phyloP scores from a whole-genome alignment of 495 filamentous ascomycete genomes.

The Xylaria telfairii region DNA sequence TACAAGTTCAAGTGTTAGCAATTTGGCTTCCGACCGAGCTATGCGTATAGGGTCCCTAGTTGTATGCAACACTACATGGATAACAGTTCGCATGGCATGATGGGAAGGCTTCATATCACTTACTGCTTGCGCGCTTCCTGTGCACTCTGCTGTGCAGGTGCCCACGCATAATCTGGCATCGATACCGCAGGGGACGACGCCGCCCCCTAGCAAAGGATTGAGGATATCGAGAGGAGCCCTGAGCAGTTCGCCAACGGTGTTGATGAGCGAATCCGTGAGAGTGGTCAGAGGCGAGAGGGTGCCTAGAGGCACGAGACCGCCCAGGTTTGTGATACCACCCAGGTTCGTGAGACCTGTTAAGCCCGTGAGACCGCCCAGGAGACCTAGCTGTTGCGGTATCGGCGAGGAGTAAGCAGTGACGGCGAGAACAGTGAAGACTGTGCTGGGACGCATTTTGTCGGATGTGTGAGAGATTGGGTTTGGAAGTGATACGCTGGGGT shows the following conservation, averaged over 20 bases:
- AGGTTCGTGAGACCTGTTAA: not conserved
- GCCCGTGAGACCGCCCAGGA: not conserved
- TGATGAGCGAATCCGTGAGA: not conserved
- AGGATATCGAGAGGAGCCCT: not conserved
- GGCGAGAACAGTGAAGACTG: conserved; percentile 5
- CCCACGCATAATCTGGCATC: not conserved
- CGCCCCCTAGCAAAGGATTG: not conserved
- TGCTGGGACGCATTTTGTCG: conserved; percentile 21
- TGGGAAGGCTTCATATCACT: not conserved
- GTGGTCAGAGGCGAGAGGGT: not conserved
- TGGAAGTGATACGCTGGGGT: not conserved
- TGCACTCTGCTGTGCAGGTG: not conserved
- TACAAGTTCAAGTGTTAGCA: conserved; percentile 13
- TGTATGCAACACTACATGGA: not conserved
- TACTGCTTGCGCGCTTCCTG: not conserved
- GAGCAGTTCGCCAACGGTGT: not conserved
- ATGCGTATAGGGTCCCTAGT: no score
- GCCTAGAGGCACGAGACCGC: not conserved
- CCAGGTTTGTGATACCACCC: not conserved
- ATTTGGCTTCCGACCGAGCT: not conserved
- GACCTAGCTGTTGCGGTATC: not conserved
- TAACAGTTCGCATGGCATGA: not conserved
- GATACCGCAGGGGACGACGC: not conserved
- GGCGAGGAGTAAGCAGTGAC: not conserved
- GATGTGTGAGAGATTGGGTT: not conserved